Conservation (phyloP, 1,139 yeast species). For the Yamadazyma conglobata region DNA sequence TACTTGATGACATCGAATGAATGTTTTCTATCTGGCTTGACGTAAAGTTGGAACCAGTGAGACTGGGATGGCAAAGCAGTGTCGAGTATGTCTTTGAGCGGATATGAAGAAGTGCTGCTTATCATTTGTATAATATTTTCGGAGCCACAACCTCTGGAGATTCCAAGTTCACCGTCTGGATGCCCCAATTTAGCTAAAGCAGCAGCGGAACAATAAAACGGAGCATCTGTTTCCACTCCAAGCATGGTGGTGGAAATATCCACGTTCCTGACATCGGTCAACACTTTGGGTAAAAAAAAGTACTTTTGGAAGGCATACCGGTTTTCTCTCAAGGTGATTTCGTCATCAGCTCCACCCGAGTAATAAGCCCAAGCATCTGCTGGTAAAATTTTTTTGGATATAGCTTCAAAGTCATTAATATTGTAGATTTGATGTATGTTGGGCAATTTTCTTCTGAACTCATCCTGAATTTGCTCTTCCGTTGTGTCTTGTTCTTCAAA, state of each 20-base stretch:
- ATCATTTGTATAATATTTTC: slow-evolving; percentile 55
- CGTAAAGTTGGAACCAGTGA: slow-evolving; percentile 46
- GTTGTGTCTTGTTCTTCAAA: background rate
- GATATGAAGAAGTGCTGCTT: slow-evolving; percentile 52
- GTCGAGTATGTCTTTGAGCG: slow-evolving; percentile 54
- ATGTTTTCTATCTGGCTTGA: slow-evolving; percentile 29
- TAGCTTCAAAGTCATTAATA: slow-evolving; percentile 44
- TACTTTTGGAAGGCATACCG: slow-evolving; percentile 77
- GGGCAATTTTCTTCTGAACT: slow-evolving; percentile 4
- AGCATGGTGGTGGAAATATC: slow-evolving; percentile 46
- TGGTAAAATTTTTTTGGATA: slow-evolving; percentile 67
- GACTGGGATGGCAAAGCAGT: slow-evolving; percentile 29
- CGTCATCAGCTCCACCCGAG: slow-evolving; percentile 84
- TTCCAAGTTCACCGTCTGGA: slow-evolving; percentile 51
- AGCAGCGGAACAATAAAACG: slow-evolving; percentile 59
- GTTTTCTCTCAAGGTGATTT: slow-evolving; percentile 77
- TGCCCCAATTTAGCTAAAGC: slow-evolving; percentile 57
- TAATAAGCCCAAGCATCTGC: slow-evolving; percentile 85
- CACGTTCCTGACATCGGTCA: slow-evolving; percentile 55
- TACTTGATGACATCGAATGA: slow-evolving; percentile 17
- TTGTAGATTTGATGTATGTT: slow-evolving; percentile 25
- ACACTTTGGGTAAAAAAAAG: slow-evolving; percentile 71
- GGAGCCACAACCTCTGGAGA: slow-evolving; percentile 47
- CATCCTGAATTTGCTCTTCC: background rate
- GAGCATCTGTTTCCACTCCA: slow-evolving; percentile 47